Base-by-base conservation (phyloP, 495 filamentous ascomycete genomes). In the Penicillium antarcticum region DNA sequence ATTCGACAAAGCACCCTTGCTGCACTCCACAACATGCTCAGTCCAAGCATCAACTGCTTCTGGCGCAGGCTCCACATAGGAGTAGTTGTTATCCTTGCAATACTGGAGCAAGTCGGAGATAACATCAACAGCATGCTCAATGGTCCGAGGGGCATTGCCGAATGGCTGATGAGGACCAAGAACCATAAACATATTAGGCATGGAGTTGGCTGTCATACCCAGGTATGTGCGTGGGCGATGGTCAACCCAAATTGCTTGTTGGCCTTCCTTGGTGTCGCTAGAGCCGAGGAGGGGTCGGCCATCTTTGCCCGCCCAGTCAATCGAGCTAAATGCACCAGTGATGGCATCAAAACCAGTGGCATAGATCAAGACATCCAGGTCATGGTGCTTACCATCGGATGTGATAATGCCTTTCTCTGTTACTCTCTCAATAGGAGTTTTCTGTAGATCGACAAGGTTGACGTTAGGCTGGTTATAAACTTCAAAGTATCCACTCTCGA, bases 311-410 rank as follows among this genome's bases (percentile, higher is more conserved):
- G 43, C 41, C 46, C 69, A 71, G 7, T 69, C 60, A 11, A 72
- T 63, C 14, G 58, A 44, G 36, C 55, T 55, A 12, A 72, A 55
- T 18, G 60, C 61, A 38, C 67, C 69, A 0, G 67, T 72, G 10
- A 64, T 58, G 12, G 65, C 55, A 50, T 72, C 66, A 31, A 69
- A 72, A 0, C 69, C 69, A 19, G 60, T 66, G 3, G 69, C 67
- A 34, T 57, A 65, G 12, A 71, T 65, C 16, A 78, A 55, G 9
- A 71, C 67, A 33, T 80, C 77, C 12, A 76, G 60, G 4, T 73
- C 65, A 29, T 63, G 65, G 3, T 66, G 36, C 1, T 51, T 48
- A 9, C 69, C 72, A 42, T 72, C 66, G 2, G 32, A 52, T 3
- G 64, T 73, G 18, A 61, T 56, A 29, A 79, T 73, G 1, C 68